These are phyloP conservation scores for Paraphysoderma sedebokerense DNA, from an alignment of 371 early-diverging fungal genomes.

Conservation along the genomic window DNA sequence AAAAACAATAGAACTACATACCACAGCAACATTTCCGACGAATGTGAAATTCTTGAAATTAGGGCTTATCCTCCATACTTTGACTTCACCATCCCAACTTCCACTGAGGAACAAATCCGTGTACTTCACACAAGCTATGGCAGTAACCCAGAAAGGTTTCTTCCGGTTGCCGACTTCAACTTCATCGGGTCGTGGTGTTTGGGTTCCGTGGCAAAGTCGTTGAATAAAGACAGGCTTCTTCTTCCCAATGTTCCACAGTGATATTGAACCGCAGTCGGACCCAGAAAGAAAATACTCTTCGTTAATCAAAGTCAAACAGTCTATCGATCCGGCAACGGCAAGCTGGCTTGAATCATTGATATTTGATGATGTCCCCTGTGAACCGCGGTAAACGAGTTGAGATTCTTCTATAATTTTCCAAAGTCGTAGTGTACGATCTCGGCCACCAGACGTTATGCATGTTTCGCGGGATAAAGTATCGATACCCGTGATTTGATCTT, in stretches of 20 bases:
- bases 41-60: slow-evolving; percentile 16
- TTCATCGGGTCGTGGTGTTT: slow-evolving; percentile 7
- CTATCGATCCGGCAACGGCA: slow-evolving; percentile 52
- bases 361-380: slow-evolving; percentile 9
- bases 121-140: slow-evolving; percentile 60
- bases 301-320: slow-evolving; percentile 73
- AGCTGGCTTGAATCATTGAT: slow-evolving; percentile 11
- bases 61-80: slow-evolving; percentile 36
- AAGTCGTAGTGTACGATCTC: slow-evolving; percentile 76
- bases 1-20: no score
- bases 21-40: background rate
- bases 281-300: slow-evolving; percentile 81
- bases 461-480: slow-evolving; percentile 68
- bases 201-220: slow-evolving; percentile 58
- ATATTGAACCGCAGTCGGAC: slow-evolving; percentile 64
- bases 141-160: slow-evolving; percentile 63
- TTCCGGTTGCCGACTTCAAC: slow-evolving; percentile 7
- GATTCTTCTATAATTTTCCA: slow-evolving; percentile 92
- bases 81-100: slow-evolving; percentile 71
- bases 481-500: slow-evolving; percentile 63
- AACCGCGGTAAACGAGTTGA: slow-evolving; percentile 76
- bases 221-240: slow-evolving; percentile 78
- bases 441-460: slow-evolving; percentile 79
- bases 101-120: slow-evolving; percentile 82
- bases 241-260: slow-evolving; percentile 71